Conservation (phyloP, 225 moss, liverwort and hornwort genomes). For the Ulota crispa region DNA sequence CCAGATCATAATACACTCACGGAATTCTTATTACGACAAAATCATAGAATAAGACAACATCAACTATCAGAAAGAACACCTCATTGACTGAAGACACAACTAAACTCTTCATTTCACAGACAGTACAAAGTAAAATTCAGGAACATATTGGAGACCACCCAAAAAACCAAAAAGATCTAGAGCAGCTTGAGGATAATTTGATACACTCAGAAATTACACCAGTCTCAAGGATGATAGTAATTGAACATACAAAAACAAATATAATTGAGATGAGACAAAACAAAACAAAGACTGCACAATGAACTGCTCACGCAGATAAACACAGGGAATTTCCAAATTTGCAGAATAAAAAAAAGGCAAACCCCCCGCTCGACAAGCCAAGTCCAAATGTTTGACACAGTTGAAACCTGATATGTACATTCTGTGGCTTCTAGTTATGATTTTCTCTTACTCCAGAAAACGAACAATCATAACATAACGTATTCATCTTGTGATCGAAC, state of each 20-base stretch:
- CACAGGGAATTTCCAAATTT: slow-evolving; percentile 7
- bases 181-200: slow-evolving; percentile 22
- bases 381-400: slow-evolving; percentile 14
- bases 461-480: neutral
- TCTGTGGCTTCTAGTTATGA: neutral
- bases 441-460: slow-evolving; percentile 7
- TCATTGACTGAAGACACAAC: neutral
- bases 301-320: neutral
- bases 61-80: neutral
- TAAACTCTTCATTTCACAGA: neutral
- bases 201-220: slow-evolving; percentile 4
- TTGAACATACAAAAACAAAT: neutral
- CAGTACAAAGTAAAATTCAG: neutral
- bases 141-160: neutral
- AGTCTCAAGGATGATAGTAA: slow-evolving; percentile 1
- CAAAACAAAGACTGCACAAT: neutral
- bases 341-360: slow-evolving; percentile 15
- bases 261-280: neutral
- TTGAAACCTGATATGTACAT: slow-evolving; percentile 2
- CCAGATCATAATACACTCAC: slow-evolving; percentile 47
- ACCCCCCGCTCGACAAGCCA: slow-evolving; percentile 7
- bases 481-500: slow-evolving; percentile 5
- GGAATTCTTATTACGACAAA: slow-evolving; percentile 43
- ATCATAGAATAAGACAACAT: slow-evolving; percentile 10
- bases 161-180: slow-evolving; percentile 7